Evolutionary conservation across 2,329 filamentous ascomycete species (phyloP).

Genomic region (Ophiosphaerella herpotricha): DNA sequence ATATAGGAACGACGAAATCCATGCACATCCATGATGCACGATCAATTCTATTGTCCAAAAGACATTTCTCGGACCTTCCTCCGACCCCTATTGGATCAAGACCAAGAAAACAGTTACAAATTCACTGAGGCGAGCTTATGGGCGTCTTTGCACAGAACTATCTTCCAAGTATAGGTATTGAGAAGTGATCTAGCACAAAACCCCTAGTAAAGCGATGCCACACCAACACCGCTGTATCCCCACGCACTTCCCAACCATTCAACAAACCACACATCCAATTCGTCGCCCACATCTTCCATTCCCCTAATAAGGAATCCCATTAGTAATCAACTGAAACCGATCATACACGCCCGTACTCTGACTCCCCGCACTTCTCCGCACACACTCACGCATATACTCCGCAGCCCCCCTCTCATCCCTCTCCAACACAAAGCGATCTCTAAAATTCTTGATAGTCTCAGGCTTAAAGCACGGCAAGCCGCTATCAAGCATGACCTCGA

Average conservation of each 20-base stretch:
- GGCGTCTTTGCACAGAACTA: too few relatives aligned
- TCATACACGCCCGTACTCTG: slow-evolving; percentile 95
- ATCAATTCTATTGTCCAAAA: too few relatives aligned
- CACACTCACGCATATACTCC: slow-evolving; percentile 87
- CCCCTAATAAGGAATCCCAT: slow-evolving; percentile 89
- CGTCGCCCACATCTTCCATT: not conserved
- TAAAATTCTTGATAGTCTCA: slow-evolving; percentile 90
- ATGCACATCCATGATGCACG: too few relatives aligned
- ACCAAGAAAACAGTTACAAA: too few relatives aligned
- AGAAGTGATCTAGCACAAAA: too few relatives aligned
- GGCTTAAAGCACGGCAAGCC: slow-evolving; percentile 98
- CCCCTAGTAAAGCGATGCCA: too few relatives aligned
- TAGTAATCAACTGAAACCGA: slow-evolving; percentile 95
- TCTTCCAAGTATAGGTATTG: too few relatives aligned
- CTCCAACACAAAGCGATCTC: slow-evolving; percentile 88
- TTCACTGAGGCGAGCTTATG: too few relatives aligned
- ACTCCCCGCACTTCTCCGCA: slow-evolving; percentile 87
- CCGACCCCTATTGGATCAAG: too few relatives aligned
- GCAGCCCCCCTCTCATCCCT: slow-evolving; percentile 91
- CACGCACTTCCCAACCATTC: not conserved
- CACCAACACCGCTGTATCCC: too few relatives aligned
- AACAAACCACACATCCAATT: not conserved
- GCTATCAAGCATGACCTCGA: slow-evolving; percentile 93
- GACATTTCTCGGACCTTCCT: too few relatives aligned
- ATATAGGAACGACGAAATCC: too few relatives aligned